phyloP scores from a whole-genome alignment of 768 basidiomycete genomes.

The Naganishia onofrii region DNA sequence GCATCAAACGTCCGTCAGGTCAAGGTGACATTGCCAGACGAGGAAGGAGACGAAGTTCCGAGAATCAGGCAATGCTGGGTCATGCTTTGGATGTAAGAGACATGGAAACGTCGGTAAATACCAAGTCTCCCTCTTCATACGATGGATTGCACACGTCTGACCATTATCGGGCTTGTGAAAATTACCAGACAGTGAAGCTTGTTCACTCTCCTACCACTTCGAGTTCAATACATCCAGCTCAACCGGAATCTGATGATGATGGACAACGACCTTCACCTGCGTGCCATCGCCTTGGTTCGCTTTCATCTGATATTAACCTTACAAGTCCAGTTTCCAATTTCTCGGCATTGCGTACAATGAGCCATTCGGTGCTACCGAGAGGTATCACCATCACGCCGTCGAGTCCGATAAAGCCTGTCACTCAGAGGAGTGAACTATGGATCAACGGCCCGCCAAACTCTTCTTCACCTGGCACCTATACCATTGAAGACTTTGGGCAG shows the following conservation, averaged over 20 bases:
- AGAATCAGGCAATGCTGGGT: background rate
- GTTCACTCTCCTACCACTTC: background rate
- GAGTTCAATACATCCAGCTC: background rate
- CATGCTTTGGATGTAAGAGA: background rate
- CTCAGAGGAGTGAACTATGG: slow-evolving; percentile 2
- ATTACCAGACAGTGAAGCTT: background rate
- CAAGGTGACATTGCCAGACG: slow-evolving; percentile 14
- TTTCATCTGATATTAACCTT: background rate
- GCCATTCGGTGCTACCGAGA: slow-evolving; percentile 20
- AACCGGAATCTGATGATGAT: background rate
- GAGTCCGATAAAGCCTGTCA: slow-evolving; percentile 37
- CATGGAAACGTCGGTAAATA: background rate
- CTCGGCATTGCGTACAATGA: background rate
- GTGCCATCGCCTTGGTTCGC: background rate
- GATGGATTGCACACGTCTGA: background rate
- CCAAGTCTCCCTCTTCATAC: background rate
- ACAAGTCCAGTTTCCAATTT: background rate
- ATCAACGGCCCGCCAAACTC: background rate
- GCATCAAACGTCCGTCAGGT: slow-evolving; percentile 22
- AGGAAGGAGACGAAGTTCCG: slow-evolving; percentile 12
- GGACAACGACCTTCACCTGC: background rate
- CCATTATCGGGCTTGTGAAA: background rate
- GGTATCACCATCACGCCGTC: slow-evolving; percentile 47
- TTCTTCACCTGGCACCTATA: background rate
- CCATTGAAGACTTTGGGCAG: background rate